A percentile compares a stretch with the other conserved stretches of the same genome.
Conservation (phyloP, 2,329 filamentous ascomycete genomes). For the Colletotrichum cuscutae region DNA sequence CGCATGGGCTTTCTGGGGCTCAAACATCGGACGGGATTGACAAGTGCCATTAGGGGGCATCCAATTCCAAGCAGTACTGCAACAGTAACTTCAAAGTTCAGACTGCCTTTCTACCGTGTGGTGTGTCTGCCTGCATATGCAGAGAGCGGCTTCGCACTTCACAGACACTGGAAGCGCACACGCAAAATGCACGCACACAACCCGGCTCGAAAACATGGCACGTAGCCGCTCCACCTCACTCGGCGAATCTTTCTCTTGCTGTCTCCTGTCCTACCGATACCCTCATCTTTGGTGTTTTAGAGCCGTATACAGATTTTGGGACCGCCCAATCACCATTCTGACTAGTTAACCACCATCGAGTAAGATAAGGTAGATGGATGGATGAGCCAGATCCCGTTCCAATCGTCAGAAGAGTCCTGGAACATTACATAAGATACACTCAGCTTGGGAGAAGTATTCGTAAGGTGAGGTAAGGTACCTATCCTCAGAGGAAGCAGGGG, state of each 20-base stretch:
- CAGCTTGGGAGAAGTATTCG: background rate
- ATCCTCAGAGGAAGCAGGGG: background rate
- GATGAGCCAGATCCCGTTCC: background rate
- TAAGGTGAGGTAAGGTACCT: background rate
- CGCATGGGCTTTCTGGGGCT: background rate
- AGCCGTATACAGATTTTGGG: background rate
- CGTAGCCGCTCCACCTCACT: background rate
- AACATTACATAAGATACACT: background rate
- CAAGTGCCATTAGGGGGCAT: slow-evolving; percentile 4
- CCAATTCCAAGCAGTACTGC: background rate
- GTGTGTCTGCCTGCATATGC: slow-evolving; percentile 17
- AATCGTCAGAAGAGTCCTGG: background rate
- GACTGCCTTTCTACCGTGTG: background rate
- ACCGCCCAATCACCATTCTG: background rate
- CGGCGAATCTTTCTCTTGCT: background rate
- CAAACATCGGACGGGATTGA: slow-evolving; percentile 18
- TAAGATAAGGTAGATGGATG: background rate
- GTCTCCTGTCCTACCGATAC: background rate
- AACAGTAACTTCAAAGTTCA: background rate
- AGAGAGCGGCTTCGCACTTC: slow-evolving; percentile 11
- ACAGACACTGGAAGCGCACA: background rate
- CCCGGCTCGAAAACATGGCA: background rate
- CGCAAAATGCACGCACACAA: background rate
- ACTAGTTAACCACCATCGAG: background rate
- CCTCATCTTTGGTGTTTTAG: background rate